Base-by-base conservation (phyloP, 176 grass and related monocot species). In the Carex pumila region DNA sequence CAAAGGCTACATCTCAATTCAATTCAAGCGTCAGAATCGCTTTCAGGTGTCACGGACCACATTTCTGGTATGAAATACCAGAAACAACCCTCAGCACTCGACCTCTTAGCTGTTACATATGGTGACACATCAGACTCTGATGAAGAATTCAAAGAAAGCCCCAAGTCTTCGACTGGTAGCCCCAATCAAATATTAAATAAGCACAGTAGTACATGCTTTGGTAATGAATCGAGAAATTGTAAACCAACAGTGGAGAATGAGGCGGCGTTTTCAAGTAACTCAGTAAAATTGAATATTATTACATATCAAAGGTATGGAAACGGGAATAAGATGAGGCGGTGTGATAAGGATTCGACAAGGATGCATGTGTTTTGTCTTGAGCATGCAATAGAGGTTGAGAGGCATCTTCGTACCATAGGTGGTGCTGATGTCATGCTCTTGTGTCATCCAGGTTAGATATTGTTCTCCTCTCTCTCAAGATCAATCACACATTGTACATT, bases 351-450 rank as follows among this genome's bases (percentile, higher is more conserved):
- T 95, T 96, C 91, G 77, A 93, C 93, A 55, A 90, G 93, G 85
- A 89, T 99, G 93, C 97, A 99, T 92, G 90, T 91, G 66, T 99
- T 99, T 76, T 99, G 97, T 87, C 97, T 99, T 80, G 81, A 99
- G 60, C 97, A 99, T 85, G 97, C 97, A 76, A 85, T 90, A 22
- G 93, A 94, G 80, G 91, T 96, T 83, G 87, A 92, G 83, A 93
- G 86, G 91, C 97, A 87, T 84, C 89, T 99, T 87, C 84, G 81
- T 56, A 59, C 86, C 63, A 79, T 96, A 22, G 97, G 97, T 64
- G 97, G 97, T 71, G 80, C 89, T 12, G 67, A 92, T 89, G 81
- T 96, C 84, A 81, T 94, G 85, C 85, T 99, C 57, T 61, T 99
- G 72, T 99, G 97, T 56, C 87, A 80, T 96, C 97, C 93, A 84